Conservation (phyloP, 2,329 filamentous ascomycete species). For the Diaporthe batatas region DNA sequence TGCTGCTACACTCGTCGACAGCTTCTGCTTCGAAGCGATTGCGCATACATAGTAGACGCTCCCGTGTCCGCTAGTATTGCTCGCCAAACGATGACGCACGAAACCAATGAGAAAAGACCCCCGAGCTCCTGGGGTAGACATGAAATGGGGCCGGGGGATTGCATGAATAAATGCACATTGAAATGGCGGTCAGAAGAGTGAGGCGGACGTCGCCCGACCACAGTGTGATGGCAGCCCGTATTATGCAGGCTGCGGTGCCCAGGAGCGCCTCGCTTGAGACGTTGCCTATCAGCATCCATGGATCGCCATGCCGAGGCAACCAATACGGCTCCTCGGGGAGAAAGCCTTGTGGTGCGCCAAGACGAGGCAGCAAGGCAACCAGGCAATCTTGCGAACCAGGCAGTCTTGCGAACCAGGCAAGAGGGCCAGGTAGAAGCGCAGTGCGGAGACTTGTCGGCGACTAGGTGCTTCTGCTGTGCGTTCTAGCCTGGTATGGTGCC, state of each 20-base stretch:
- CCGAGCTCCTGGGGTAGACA: neutral
- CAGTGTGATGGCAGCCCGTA: neutral
- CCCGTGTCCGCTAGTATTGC: too few relatives aligned
- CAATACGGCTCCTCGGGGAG: neutral
- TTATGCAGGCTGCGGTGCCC: neutral
- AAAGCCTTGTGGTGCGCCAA: neutral
- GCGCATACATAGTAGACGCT: too few relatives aligned
- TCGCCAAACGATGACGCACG: neutral
- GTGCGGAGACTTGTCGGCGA: neutral
- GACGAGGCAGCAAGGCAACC: neutral
- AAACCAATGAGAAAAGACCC: neutral
- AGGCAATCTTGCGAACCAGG: too few relatives aligned
- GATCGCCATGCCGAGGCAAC: neutral
- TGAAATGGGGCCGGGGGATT: too few relatives aligned
- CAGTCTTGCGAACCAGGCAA: neutral
- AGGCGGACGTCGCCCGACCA: slow-evolving; percentile 1
- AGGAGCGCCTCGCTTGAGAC: neutral
- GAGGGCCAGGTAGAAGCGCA: neutral
- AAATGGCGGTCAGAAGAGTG: neutral
- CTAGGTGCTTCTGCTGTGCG: neutral
- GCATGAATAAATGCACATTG: neutral
- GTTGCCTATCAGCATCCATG: neutral
- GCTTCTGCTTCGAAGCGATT: neutral
- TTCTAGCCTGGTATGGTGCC: neutral
- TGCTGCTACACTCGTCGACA: too few relatives aligned